Percentiles rank a stretch among this genome's conserved stretches.
Evolutionary conservation across 495 filamentous ascomycete species (phyloP).

Genomic region (Annulohypoxylon bovei): DNA sequence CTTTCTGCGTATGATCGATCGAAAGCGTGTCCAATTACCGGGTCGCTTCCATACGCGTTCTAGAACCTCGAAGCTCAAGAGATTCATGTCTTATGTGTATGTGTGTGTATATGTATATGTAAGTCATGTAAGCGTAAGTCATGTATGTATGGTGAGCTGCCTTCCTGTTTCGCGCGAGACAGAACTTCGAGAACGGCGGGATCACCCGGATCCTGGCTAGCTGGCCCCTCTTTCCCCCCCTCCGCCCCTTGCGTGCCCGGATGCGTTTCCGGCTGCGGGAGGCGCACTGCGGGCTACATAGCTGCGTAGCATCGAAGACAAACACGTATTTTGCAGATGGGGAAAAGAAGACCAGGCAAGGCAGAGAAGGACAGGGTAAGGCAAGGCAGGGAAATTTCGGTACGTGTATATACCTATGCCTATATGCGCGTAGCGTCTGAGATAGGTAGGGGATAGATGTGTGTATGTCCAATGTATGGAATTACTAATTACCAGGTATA

Average conservation of each 20-base stretch:
- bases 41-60: conserved; percentile 9
- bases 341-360: too few relatives aligned
- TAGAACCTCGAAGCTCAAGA: neutral
- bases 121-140: neutral
- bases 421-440: too few relatives aligned
- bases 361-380: too few relatives aligned
- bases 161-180: conserved; percentile 36
- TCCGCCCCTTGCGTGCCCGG: conserved; percentile 30
- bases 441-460: too few relatives aligned
- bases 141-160: neutral
- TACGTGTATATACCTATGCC: too few relatives aligned
- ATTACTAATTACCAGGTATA: too few relatives aligned
- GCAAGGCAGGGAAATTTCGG: too few relatives aligned
- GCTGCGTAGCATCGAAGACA: conserved; percentile 28
- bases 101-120: neutral
- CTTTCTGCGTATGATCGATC: conserved; percentile 21
- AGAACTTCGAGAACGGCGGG: conserved; percentile 29
- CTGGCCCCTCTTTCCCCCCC: neutral
- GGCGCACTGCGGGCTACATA: neutral
- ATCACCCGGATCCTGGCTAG: neutral
- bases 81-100: neutral
- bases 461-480: too few relatives aligned
- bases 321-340: conserved; percentile 23
- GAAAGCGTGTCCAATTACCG: conserved; percentile 17
- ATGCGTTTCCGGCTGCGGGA: conserved; percentile 37